Percentiles rank a stretch among this genome's conserved stretches.
Evolutionary conservation across 2,329 filamentous ascomycete species (phyloP).

Genomic region (Aspergillus phoenicis): DNA sequence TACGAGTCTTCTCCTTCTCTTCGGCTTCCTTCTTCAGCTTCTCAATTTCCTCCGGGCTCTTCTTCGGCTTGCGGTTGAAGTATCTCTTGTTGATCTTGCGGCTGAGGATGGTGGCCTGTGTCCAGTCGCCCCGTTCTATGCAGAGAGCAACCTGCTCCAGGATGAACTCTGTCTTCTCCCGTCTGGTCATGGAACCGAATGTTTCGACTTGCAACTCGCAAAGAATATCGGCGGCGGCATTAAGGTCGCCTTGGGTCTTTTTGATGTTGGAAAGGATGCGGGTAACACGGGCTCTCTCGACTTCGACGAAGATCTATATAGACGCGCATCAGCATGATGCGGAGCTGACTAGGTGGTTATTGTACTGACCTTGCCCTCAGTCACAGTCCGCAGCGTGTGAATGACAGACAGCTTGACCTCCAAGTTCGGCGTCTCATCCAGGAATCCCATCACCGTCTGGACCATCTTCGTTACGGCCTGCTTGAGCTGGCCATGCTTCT

Average conservation of each 20-base stretch:
- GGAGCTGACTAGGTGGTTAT: neutral
- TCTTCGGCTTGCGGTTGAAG: slow-evolving; percentile 86
- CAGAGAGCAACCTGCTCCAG: slow-evolving; percentile 91
- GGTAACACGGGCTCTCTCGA: slow-evolving; percentile 93
- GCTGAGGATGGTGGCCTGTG: slow-evolving; percentile 87
- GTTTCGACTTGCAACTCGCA: slow-evolving; percentile 99
- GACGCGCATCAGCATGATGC: neutral
- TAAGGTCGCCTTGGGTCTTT: slow-evolving; percentile 89
- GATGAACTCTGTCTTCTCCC: slow-evolving; percentile 99
- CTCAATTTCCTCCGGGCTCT: slow-evolving; percentile 83
- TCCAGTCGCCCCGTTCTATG: slow-evolving; percentile 95
- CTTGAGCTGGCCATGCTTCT: slow-evolving; percentile 99
- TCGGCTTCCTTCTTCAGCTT: slow-evolving; percentile 85
- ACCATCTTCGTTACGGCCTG: slow-evolving; percentile 99
- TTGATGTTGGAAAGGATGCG: slow-evolving; percentile 97
- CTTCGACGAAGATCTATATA: slow-evolving; percentile 89
- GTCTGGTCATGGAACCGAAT: slow-evolving; percentile 94
- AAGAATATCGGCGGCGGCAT: slow-evolving; percentile 85
- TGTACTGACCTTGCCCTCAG: slow-evolving; percentile 81
- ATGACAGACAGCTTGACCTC: slow-evolving; percentile 93
- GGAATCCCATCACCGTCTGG: slow-evolving; percentile 88
- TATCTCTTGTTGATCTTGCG: slow-evolving; percentile 97
- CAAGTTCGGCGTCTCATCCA: slow-evolving; percentile 79
- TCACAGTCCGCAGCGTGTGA: slow-evolving; percentile 92
- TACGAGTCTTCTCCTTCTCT: slow-evolving; percentile 73